Evolutionary conservation across 176 grass and related monocot genomes (phyloP).

Genomic region (Elymus sibiricus): DNA sequence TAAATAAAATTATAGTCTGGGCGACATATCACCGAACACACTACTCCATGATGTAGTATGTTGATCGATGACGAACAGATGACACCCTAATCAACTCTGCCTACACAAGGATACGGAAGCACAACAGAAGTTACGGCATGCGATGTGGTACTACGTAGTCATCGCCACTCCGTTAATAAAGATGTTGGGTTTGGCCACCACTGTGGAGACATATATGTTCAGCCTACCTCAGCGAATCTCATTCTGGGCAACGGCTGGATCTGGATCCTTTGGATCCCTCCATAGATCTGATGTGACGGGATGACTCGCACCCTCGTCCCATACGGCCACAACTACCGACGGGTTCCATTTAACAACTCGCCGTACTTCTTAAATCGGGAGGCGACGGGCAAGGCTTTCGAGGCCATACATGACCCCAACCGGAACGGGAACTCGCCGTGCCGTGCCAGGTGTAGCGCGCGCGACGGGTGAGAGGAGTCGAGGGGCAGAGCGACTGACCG

Average conservation of each 20-base stretch:
- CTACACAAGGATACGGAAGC: too few relatives aligned
- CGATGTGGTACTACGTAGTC: neutral
- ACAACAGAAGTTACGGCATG: too few relatives aligned
- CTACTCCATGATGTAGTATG: too few relatives aligned
- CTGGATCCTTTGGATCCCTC: neutral
- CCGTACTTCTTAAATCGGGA: neutral
- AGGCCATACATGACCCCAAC: neutral
- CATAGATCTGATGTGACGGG: neutral
- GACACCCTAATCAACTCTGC: too few relatives aligned
- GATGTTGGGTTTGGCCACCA: neutral
- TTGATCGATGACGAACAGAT: too few relatives aligned
- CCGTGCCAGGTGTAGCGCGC: neutral
- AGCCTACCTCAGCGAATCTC: neutral
- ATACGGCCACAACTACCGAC: neutral
- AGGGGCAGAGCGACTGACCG: neutral
- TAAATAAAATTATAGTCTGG: too few relatives aligned
- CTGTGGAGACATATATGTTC: too few relatives aligned
- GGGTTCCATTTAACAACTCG: neutral
- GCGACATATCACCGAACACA: too few relatives aligned
- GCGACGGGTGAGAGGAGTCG: neutral
- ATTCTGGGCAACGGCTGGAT: neutral
- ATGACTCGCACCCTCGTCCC: neutral
- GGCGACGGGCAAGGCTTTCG: neutral
- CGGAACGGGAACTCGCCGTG: neutral
- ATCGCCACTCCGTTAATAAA: neutral